These are phyloP conservation scores for Cryptosporidium viatorum DNA, from an alignment of 169 alveolate species.

Conservation along the genomic window DNA sequence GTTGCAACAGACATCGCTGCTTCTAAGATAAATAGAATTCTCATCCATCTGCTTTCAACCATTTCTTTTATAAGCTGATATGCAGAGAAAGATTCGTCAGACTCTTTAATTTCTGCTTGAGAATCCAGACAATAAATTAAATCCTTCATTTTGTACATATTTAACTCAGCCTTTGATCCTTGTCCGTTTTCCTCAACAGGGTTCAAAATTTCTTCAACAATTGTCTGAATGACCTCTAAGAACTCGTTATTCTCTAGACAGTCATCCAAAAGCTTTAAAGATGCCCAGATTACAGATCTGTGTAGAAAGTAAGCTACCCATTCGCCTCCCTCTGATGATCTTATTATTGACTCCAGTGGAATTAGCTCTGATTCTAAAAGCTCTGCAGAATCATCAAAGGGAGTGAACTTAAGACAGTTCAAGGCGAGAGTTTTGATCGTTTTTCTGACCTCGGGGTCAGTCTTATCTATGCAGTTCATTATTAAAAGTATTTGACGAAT, in stretches of 20 bases:
- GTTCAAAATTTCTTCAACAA: constrained; percentile 23
- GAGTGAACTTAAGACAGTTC: constrained; percentile 48
- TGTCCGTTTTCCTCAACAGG: constrained; percentile 17
- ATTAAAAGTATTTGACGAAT: constrained; percentile 64
- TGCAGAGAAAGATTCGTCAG: constrained; percentile 4
- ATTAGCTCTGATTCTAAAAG: constrained; percentile 46
- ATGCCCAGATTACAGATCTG: constrained; percentile 45
- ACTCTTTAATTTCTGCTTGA: constrained; percentile 8
- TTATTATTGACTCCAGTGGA: constrained; percentile 52
- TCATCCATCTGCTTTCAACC: constrained; percentile 46
- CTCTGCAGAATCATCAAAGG: constrained; percentile 59
- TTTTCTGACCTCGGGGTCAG: constrained; percentile 52
- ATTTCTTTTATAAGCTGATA: constrained; percentile 1
- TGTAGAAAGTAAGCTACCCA: constrained; percentile 70
- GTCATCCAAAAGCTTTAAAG: constrained; percentile 4
- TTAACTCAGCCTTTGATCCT: constrained; percentile 2
- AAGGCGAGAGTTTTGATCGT: constrained; percentile 1
- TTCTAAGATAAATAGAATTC: constrained; percentile 43
- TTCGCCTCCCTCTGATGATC: constrained; percentile 60
- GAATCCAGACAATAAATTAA: not conserved
- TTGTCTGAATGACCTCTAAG: not conserved
- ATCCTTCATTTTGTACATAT: constrained; percentile 10
- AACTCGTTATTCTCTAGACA: constrained; percentile 10
- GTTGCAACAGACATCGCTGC: constrained; percentile 6
- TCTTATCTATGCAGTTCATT: constrained; percentile 14